phyloP scores from a whole-genome alignment of 768 basidiomycete genomes.

The Agaricus subrufescens region DNA sequence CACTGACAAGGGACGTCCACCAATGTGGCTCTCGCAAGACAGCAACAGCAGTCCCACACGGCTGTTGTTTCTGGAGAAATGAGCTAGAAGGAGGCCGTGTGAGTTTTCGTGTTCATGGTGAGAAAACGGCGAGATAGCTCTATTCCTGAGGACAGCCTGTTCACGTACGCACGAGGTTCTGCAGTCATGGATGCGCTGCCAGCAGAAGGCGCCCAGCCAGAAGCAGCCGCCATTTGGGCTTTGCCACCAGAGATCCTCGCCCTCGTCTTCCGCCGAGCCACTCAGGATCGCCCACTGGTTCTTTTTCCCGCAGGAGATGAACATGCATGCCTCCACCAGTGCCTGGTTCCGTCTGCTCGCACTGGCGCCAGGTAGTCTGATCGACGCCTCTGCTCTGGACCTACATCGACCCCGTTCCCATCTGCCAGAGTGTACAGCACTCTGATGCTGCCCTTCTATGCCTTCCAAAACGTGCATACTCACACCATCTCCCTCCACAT shows the following conservation, averaged over 20 bases:
- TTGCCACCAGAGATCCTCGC: slow-evolving; percentile 9
- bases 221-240: too few relatives aligned
- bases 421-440: neutral
- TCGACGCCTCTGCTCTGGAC: slow-evolving; percentile 1
- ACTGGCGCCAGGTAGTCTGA: slow-evolving; percentile 1
- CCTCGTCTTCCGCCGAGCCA: neutral
- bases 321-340: neutral
- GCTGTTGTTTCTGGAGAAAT: too few relatives aligned
- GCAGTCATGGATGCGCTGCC: too few relatives aligned
- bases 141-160: too few relatives aligned
- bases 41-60: too few relatives aligned
- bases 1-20: too few relatives aligned
- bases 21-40: too few relatives aligned
- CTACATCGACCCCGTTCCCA: neutral
- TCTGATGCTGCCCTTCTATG: slow-evolving; percentile 2
- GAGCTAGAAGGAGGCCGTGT: too few relatives aligned
- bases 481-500: slow-evolving; percentile 5
- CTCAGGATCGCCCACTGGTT: neutral
- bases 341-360: slow-evolving; percentile 2
- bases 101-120: too few relatives aligned
- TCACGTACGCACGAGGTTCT: too few relatives aligned
- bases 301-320: neutral
- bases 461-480: neutral
- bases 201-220: too few relatives aligned
- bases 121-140: too few relatives aligned